A percentile compares a stretch with the other conserved stretches of the same genome.
Conservation (phyloP, 106 monocot species). For the Apostasia ramifera region DNA sequence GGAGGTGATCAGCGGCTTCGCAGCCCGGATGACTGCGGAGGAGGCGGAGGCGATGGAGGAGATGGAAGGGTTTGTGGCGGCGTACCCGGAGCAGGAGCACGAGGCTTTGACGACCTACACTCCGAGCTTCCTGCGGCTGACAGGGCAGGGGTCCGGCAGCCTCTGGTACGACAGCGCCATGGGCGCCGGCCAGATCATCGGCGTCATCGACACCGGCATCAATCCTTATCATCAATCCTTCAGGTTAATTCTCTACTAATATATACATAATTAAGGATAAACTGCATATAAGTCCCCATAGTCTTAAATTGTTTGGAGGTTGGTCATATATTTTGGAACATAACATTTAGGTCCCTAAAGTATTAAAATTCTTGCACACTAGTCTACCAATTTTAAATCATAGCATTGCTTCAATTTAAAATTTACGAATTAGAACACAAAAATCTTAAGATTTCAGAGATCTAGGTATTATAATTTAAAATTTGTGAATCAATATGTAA, state of each 20-base stretch:
- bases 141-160: neutral
- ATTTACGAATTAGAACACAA: too few relatives aligned
- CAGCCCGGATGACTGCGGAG: slow-evolving; percentile 26
- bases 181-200: slow-evolving; percentile 35
- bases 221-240: slow-evolving; percentile 42
- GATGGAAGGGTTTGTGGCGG: slow-evolving; percentile 29
- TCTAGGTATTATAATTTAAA: too few relatives aligned
- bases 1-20: slow-evolving; percentile 20
- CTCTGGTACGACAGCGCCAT: slow-evolving; percentile 11
- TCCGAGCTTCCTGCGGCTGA: slow-evolving; percentile 43
- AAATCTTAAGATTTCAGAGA: too few relatives aligned
- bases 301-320: too few relatives aligned
- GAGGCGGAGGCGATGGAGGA: slow-evolving; percentile 21
- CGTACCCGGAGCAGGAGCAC: slow-evolving; percentile 15
- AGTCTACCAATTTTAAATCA: too few relatives aligned
- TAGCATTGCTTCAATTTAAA: too few relatives aligned
- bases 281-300: too few relatives aligned
- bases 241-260: neutral
- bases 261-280: too few relatives aligned
- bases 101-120: slow-evolving; percentile 40
- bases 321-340: too few relatives aligned
- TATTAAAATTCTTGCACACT: too few relatives aligned
- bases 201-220: slow-evolving; percentile 39
- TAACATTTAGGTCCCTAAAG: too few relatives aligned
- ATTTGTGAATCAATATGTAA: too few relatives aligned